Conservation (phyloP, 2,329 filamentous ascomycete species). For the Penicillium janthinellum region DNA sequence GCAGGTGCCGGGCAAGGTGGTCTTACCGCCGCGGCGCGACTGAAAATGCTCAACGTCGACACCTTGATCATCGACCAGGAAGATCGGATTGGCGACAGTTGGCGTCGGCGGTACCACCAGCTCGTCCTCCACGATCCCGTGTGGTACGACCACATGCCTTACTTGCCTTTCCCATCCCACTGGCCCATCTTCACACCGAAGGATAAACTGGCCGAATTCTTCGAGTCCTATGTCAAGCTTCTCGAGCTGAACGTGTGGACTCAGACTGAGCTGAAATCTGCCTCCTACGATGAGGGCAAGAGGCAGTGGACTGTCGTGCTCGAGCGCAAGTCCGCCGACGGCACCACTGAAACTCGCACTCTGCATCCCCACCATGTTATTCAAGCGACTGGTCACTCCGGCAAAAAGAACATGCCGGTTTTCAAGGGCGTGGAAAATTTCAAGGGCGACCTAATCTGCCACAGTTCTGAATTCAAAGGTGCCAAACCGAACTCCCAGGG, state of each 20-base stretch:
- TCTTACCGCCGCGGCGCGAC: slow-evolving; percentile 58
- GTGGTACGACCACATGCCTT: slow-evolving; percentile 60
- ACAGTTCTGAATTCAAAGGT: slow-evolving; percentile 63
- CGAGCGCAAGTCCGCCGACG: slow-evolving; percentile 43
- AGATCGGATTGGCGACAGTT: slow-evolving; percentile 63
- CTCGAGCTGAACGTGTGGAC: slow-evolving; percentile 72
- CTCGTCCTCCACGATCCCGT: slow-evolving; percentile 70
- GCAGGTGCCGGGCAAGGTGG: slow-evolving; percentile 63
- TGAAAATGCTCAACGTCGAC: slow-evolving; percentile 61
- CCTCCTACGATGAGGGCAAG: slow-evolving; percentile 54
- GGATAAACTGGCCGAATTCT: slow-evolving; percentile 70
- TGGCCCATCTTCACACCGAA: slow-evolving; percentile 74
- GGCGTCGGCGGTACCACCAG: slow-evolving; percentile 64
- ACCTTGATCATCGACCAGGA: slow-evolving; percentile 63
- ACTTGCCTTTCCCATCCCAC: slow-evolving; percentile 62
- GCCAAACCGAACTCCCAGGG: slow-evolving; percentile 51
- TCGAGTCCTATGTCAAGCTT: slow-evolving; percentile 64
- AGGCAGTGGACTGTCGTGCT: slow-evolving; percentile 60
- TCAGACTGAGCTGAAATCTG: slow-evolving; percentile 51
- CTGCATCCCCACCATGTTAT: slow-evolving; percentile 66
- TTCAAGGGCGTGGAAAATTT: slow-evolving; percentile 58
- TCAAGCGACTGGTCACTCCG: slow-evolving; percentile 68
- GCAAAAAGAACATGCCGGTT: slow-evolving; percentile 59
- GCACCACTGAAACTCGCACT: slow-evolving; percentile 51
- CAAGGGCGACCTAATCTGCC: slow-evolving; percentile 60